Evolutionary conservation across 352 stramenopile species (phyloP), one percentile per base, ranked within the genome.

Genomic region (Globisporangium cylindrosporum): DNA sequence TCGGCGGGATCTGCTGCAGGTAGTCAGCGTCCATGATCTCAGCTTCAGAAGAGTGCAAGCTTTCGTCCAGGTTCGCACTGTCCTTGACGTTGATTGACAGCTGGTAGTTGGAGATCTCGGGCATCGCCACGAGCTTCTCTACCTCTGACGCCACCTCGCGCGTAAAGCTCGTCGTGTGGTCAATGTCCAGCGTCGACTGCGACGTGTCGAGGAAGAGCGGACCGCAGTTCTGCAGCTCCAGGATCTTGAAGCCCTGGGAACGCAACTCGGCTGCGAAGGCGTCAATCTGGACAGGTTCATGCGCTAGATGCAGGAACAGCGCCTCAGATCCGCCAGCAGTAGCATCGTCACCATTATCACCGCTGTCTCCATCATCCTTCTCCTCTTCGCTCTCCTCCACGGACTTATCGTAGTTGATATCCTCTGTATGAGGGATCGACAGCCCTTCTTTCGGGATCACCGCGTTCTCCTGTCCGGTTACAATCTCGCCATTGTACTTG

Each of bases 161-260:
- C 5, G 78, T 77, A 67, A 90, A 91, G 25, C 76, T 87, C 38
- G 72, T 81, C 24, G 74, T 29, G 64, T 70, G 85, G 46, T 81
- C 73, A 1, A 80, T 79, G 38, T 91, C 80, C n/a, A 90, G 66
- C n/a, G 81, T 91, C 51, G 78, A 86, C 62, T 90, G 78, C 1
- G 79, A 85, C 29, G 76, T 86, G 57, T 91, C 79, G 1, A 91
- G 70, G 59, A 91, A 91, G 41, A 91, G 65, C 32, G 81, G 81
- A 0, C 81, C 81, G 54, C 83, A 88, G 32, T 58, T 82, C 66
- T 91, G 83, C 54, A 84, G 68, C 64, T 91, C 83, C 6, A 78
- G 58, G 59, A 91, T 79, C 20, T 62, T 53, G 61, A 89, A 78
- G 2, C 79, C 70, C 36, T 67, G 64, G 25, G 75, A 53, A 3